Base-by-base conservation (phyloP, 345 rosid species). In the Heritiera littoralis region DNA sequence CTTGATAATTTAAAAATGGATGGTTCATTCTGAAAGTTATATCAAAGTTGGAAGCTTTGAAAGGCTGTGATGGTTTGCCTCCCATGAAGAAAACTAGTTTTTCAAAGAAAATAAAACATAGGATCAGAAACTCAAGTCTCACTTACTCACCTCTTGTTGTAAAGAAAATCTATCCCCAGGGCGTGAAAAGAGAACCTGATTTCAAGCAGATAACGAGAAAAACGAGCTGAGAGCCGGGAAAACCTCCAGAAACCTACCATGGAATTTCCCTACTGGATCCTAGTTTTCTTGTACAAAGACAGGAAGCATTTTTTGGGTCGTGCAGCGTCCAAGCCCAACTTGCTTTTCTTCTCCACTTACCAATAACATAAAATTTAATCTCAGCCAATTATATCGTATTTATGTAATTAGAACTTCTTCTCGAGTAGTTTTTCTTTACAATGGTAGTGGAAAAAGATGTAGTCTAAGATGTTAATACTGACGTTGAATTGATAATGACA, bases 81-180 rank as follows among this genome's bases (percentile, higher is more conserved):
- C 56, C 78, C 70, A 23, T 46, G 70, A 17, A 72, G 61, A 54
- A 52, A 9, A 72, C 61, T 51, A 32, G 60, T 32, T 72, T 41
- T 72, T 30, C n/a, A 32, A 17, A 78, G 8, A 32, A 56, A 64
- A 77, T 52, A 9, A 64, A 69, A 52, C 80, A 72, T 46, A 9
- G 43, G 30, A 15, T 48, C 14, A 5, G 59, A 28, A 70, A 28
- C 74, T 49, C 43, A 6, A 48, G 7, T 48, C 58, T 48, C 20
- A 23, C n/a, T 70, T n/a, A n/a, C n/a, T n/a, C 17, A 32, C 60
- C 59, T 30, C 2, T 0, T 35, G 38, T 35, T 35, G 3, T 72
- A 46, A 52, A 63, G 9, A 63, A 63, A 63, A 12, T 35, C 38
- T 1, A 3, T 3, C 38, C 38, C 9, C 66, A n/a, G n/a, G n/a